Percentiles rank a stretch among this genome's conserved stretches.
phyloP scores from a whole-genome alignment of 2,329 filamentous ascomycete species.

The Myriosclerotinia curreyana region DNA sequence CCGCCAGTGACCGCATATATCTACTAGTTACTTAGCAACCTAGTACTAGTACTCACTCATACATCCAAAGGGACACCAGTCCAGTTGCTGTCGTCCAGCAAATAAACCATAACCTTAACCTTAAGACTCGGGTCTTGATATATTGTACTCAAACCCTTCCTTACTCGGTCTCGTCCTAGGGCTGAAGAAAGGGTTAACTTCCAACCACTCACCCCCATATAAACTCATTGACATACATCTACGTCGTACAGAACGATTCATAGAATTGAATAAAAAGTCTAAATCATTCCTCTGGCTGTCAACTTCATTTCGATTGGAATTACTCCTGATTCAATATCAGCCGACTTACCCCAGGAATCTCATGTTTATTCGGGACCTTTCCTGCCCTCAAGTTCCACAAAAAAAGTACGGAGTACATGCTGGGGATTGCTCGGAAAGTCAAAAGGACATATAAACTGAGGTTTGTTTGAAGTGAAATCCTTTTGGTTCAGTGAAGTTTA shows the following conservation, averaged over 20 bases:
- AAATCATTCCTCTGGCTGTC: not conserved
- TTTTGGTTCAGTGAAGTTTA: not conserved
- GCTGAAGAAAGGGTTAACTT: not conserved
- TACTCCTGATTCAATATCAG: slow-evolving; percentile 7
- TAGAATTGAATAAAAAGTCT: not conserved
- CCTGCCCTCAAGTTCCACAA: not conserved
- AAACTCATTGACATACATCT: not conserved
- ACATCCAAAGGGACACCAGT: not conserved
- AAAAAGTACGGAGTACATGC: not conserved
- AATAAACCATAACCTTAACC: too few species aligned
- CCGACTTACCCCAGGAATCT: slow-evolving; percentile 5
- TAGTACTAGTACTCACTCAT: too few species aligned
- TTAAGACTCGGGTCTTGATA: not conserved
- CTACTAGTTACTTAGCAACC: too few species aligned
- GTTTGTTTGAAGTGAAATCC: not conserved
- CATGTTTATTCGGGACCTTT: not conserved
- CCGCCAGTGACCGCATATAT: too few species aligned
- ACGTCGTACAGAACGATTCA: not conserved
- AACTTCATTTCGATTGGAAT: not conserved
- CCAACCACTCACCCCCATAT: not conserved
- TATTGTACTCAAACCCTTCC: not conserved
- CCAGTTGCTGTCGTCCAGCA: not conserved
- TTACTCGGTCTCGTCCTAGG: not conserved
- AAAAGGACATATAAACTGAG: not conserved
- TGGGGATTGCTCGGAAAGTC: not conserved